Base-by-base conservation (phyloP, 163 green algal species). In the Chlamydomonas reinhardtii region DNA sequence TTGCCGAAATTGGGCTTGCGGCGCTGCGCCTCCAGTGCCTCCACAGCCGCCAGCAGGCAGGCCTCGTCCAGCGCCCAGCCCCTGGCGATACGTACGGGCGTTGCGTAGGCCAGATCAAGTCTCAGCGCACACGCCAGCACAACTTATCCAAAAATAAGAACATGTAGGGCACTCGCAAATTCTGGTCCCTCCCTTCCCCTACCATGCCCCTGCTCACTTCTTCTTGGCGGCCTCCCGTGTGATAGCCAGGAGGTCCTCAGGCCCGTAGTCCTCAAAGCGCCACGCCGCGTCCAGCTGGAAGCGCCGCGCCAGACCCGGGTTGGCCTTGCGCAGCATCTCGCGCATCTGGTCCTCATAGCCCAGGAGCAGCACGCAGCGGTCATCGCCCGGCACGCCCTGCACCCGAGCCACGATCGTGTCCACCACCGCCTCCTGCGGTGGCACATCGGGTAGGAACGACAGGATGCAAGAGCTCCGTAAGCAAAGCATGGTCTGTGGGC, bases 1-100 rank as follows among this genome's bases (percentile, higher is more conserved):
- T 94, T 94, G 75, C 91, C 90, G 77, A 94, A 94, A 89, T 94
- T 94, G 52, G 89, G 91, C n/a, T 82, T 81, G 75, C 87, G 84
- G 6, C 82, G 70, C 79, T 92, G 83, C 62, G 76, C 43, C 1
- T 89, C 83, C 72, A 94, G 86, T n/a, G 69, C 88, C 54, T 75
- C 39, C 22, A 94, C 59, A 4, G 68, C 91, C 17, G 89, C 88
- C 64, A 59, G 61, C 61, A 94, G 86, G 31, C 56, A 71, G 9
- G 73, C 64, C 56, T 78, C 83, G 24, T 32, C 88, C 79, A 96
- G 48, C 14, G 66, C 32, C 92, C 90, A 92, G 80, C 86, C 89
- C 75, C 75, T 83, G 75, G n/a, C n/a, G n/a, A n/a, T n/a, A n/a
- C n/a, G n/a, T n/a, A n/a, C n/a, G n/a, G n/a, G n/a, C n/a, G n/a